These are phyloP conservation scores for Obba rivulosa DNA, from an alignment of 768 basidiomycete species.

Conservation along the genomic window DNA sequence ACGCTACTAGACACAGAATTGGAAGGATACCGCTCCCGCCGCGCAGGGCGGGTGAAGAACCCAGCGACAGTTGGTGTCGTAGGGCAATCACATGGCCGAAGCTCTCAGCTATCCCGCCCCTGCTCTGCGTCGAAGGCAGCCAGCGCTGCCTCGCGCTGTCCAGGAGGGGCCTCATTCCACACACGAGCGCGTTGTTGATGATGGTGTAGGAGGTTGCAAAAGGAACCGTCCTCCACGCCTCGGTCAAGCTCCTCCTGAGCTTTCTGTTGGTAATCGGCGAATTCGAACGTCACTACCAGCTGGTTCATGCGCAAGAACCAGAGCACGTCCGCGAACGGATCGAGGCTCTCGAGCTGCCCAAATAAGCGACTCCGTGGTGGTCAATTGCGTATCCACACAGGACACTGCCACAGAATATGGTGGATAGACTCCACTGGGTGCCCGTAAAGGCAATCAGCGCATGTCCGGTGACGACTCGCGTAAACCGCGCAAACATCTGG, in stretches of 20 bases:
- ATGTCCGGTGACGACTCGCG: slow-evolving; percentile 1
- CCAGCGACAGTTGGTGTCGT: too few relatives aligned
- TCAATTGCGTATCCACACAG: background rate
- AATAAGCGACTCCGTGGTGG: background rate
- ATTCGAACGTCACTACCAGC: background rate
- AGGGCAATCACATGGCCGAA: too few relatives aligned
- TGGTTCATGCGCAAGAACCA: background rate
- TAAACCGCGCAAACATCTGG: background rate
- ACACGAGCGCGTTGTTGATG: too few relatives aligned
- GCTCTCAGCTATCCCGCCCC: too few relatives aligned
- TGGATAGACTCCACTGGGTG: background rate
- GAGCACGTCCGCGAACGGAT: background rate
- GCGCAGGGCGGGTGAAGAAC: too few relatives aligned
- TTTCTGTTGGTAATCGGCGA: background rate
- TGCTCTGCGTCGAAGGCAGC: too few relatives aligned
- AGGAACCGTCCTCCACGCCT: background rate
- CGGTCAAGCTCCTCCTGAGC: background rate
- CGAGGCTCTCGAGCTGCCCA: background rate
- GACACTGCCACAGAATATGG: slow-evolving; percentile 2
- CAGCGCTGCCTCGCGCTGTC: too few relatives aligned
- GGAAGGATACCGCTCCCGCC: too few relatives aligned
- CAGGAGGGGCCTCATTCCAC: too few relatives aligned
- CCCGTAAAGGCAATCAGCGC: slow-evolving; percentile 3
- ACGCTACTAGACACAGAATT: too few relatives aligned
- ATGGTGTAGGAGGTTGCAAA: background rate